phyloP scores from a whole-genome alignment of 805 yeast genomes.

The Ogataea minuta region DNA sequence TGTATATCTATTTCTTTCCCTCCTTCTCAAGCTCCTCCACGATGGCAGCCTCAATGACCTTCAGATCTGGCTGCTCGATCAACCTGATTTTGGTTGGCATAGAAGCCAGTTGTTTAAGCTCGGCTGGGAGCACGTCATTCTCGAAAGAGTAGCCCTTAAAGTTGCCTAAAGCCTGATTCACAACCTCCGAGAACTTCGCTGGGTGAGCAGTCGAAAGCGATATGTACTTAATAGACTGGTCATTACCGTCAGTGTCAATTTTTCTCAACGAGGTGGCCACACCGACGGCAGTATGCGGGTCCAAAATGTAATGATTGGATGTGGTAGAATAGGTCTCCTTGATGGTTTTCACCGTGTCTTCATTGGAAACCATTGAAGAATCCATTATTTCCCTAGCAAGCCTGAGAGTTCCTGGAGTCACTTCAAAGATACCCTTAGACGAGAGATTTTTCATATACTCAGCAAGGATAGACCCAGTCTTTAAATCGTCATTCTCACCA shows the following conservation, averaged over 20 bases:
- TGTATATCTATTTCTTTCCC: constrained; percentile 3
- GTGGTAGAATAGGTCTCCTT: constrained; percentile 59
- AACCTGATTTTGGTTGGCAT: constrained; percentile 73
- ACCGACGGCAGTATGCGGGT: constrained; percentile 97
- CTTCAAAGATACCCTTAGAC: constrained; percentile 70
- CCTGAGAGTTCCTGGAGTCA: constrained; percentile 58
- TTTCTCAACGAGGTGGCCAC: constrained; percentile 71
- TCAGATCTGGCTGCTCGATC: constrained; percentile 70
- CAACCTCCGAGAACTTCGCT: constrained; percentile 97
- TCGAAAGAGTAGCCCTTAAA: constrained; percentile 81
- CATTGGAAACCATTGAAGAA: constrained; percentile 77
- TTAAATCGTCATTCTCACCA: constrained; percentile 52
- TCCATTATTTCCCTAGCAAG: constrained; percentile 70
- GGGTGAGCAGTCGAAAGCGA: constrained; percentile 98
- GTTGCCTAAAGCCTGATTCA: constrained; percentile 67
- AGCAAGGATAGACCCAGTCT: constrained; percentile 72
- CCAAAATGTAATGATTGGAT: constrained; percentile 72
- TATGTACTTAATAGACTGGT: constrained; percentile 47
- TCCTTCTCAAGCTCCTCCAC: constrained; percentile 55
- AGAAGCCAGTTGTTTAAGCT: constrained; percentile 66
- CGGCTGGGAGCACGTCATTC: constrained; percentile 83
- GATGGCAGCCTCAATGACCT: constrained; percentile 71
- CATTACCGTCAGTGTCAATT: constrained; percentile 43
- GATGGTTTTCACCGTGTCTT: constrained; percentile 77
- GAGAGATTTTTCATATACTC: constrained; percentile 80